These are phyloP conservation scores for Colletotrichum acutatum DNA, from an alignment of 2,329 filamentous ascomycete species.

Conservation along the genomic window DNA sequence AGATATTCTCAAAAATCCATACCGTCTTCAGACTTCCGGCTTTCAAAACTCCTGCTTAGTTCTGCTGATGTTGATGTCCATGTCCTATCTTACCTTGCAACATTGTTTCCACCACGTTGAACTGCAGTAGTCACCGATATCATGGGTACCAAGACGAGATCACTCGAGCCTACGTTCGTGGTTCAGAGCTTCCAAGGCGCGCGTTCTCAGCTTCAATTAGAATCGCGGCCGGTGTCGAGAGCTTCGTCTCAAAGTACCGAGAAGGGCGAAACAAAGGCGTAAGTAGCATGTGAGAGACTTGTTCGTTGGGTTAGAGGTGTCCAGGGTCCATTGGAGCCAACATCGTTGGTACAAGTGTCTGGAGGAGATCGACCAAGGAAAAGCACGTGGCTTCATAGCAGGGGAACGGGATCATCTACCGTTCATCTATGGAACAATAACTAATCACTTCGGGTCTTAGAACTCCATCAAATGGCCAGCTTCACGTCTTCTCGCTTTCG, in stretches of 20 bases:
- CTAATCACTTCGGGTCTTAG: background rate
- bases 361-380: background rate
- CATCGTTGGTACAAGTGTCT: background rate
- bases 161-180: background rate
- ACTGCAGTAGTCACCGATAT: background rate
- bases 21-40: background rate
- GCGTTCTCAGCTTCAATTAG: background rate
- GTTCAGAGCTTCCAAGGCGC: background rate
- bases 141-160: background rate
- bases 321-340: background rate
- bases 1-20: background rate
- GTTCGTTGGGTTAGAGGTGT: background rate
- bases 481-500: conserved; percentile 18
- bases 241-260: too few relatives aligned
- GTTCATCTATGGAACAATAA: background rate
- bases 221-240: too few relatives aligned
- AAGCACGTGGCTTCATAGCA: background rate
- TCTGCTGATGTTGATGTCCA: background rate
- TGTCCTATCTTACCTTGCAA: too few relatives aligned
- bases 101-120: background rate
- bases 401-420: background rate
- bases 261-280: background rate
- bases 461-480: background rate
- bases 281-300: background rate
- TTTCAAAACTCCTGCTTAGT: background rate